phyloP scores from a whole-genome alignment of 1,139 yeast species.

The Candida labiduridarum region DNA sequence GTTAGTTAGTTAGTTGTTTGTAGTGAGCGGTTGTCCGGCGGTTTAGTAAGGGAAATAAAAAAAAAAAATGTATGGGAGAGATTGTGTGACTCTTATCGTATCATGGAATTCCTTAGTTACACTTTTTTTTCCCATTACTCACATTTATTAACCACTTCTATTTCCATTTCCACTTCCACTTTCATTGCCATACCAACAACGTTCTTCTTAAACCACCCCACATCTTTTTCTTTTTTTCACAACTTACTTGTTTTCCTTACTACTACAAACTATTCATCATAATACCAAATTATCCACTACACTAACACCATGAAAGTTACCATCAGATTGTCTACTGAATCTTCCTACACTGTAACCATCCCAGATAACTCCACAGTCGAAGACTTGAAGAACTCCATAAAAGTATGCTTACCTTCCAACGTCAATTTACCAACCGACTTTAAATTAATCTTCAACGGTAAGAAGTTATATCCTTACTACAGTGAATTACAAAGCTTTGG shows the following conservation, averaged over 20 bases:
- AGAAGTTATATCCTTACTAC: slow-evolving; percentile 41
- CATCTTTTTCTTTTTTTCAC: not conserved
- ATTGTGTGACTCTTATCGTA: slow-evolving; percentile 1
- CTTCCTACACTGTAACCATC: slow-evolving; percentile 44
- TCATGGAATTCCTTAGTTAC: not conserved
- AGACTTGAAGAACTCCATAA: slow-evolving; percentile 48
- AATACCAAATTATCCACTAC: not conserved
- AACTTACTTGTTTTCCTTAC: not conserved
- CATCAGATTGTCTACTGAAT: slow-evolving; percentile 46
- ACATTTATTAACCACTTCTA: not conserved
- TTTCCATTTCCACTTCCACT: too few species aligned
- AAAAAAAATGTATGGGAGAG: not conserved
- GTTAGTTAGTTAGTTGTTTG: not conserved
- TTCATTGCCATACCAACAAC: too few species aligned
- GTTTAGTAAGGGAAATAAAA: not conserved
- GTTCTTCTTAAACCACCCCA: not conserved
- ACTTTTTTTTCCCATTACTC: not conserved
- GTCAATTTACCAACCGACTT: slow-evolving; percentile 41
- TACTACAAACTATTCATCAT: not conserved
- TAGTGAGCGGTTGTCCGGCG: not conserved
- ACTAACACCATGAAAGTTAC: slow-evolving; percentile 38
- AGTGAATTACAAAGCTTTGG: slow-evolving; percentile 26
- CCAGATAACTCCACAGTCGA: slow-evolving; percentile 53
- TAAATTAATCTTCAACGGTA: slow-evolving; percentile 57
- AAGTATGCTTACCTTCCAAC: slow-evolving; percentile 40